These are phyloP conservation scores for Crucibulum laeve DNA, from an alignment of 768 basidiomycete genomes.

Conservation along the genomic window DNA sequence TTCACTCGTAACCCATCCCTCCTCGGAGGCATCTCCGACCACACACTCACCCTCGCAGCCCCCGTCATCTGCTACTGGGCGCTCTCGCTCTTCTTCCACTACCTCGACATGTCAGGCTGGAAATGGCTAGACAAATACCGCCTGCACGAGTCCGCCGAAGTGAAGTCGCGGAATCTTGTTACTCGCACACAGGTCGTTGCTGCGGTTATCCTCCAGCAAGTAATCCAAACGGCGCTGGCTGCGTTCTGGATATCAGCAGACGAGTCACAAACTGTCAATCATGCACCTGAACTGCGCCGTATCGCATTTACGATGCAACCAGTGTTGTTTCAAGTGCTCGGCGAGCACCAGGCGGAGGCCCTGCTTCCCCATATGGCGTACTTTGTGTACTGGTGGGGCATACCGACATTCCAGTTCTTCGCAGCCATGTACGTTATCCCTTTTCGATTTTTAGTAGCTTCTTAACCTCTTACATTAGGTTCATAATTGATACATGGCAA, in stretches of 20 bases:
- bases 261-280: constrained; percentile 22
- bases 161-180: constrained; percentile 69
- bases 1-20: constrained; percentile 40
- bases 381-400: constrained; percentile 89
- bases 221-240: constrained; percentile 78
- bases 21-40: constrained; percentile 63
- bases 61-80: constrained; percentile 87
- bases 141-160: constrained; percentile 85
- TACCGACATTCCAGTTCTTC: constrained; percentile 69
- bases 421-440: constrained; percentile 70
- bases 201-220: constrained; percentile 85
- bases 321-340: constrained; percentile 32
- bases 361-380: constrained; percentile 40
- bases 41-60: constrained; percentile 61
- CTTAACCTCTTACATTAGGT: constrained; percentile 40
- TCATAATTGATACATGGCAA: constrained; percentile 96
- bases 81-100: constrained; percentile 74
- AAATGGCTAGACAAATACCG: constrained; percentile 78
- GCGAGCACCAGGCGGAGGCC: constrained; percentile 35
- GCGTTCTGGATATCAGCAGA: constrained; percentile 57
- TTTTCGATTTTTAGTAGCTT: background rate
- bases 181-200: constrained; percentile 66
- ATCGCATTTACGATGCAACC: constrained; percentile 36
- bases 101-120: constrained; percentile 74
- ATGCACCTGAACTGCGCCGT: constrained; percentile 38